Evolutionary conservation across 106 monocot genomes (phyloP), one percentile per base, ranked within the genome.

Genomic region (Platanthera zijinensis): DNA sequence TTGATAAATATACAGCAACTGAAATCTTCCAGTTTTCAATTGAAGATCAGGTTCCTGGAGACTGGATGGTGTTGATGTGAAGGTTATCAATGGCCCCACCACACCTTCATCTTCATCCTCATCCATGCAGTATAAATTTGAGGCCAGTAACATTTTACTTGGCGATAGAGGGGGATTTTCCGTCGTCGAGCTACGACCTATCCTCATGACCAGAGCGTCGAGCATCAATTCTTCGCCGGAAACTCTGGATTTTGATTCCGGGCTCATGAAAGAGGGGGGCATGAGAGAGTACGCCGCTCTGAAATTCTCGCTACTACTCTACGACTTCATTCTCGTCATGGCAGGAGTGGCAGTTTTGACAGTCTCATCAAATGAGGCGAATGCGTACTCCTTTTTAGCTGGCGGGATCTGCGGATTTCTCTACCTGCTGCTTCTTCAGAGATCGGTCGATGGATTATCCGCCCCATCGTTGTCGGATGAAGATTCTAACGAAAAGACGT

Each of bases 31-130:
- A 28, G 66, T 82, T 51, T 79, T 14, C 48, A 70, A 54, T 83
- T 87, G 59, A 94, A 89, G 84, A 75, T 85, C 84, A 94, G 94
- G 89, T 80, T 94, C 91, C 50, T 94, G 94, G 94, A 94, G 87
- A 74, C 68, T 94, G 66, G 89, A 83, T 78, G 78, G 84, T 46
- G 15, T 89, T 11, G 32, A 48, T 6, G 62, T 94, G 67, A 84
- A 72, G 64, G 82, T 87, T 51, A 78, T 94, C 21, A 63, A 78
- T 73, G 81, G 76, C 6, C 68, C 82, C 3, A 22, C 74, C 22
- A 47, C 72, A 10, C 7, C 79, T 21, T 52, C 17, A 67, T 82
- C 52, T 19, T 48, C 50, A 4, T 69, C 83, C 49, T 54, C 61
- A 51, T 78, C 85, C 12, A 45, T 80, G 47, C 87, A 78, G 39